A percentile compares a stretch with the other conserved stretches of the same genome.
phyloP scores from a whole-genome alignment of 2,329 filamentous ascomycete species.

The Raffaelea ambrosiae region DNA sequence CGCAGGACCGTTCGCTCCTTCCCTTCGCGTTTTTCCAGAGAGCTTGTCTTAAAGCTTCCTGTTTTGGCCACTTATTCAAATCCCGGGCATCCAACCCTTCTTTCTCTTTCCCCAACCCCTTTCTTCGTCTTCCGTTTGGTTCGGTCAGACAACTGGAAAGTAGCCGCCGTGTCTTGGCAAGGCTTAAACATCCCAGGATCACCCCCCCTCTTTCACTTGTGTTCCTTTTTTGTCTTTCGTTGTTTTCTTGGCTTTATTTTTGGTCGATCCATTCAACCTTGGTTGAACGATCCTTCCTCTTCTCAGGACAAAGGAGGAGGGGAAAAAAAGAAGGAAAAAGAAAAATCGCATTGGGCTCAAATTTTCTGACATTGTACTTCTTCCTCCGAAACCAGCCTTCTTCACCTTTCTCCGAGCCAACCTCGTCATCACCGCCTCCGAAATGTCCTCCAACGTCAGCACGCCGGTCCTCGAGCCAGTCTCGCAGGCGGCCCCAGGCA shows the following conservation, averaged over 20 bases:
- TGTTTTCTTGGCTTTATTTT: background rate
- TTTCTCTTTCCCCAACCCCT: background rate
- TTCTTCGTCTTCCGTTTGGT: background rate
- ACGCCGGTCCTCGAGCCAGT: conserved; percentile 55
- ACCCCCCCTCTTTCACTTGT: background rate
- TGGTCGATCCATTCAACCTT: background rate
- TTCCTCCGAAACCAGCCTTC: conserved; percentile 50
- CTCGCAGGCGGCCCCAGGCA: conserved; percentile 13
- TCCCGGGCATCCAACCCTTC: background rate
- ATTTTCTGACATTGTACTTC: background rate
- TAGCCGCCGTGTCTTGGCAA: background rate
- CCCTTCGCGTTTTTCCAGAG: too few species aligned
- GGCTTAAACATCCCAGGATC: too few species aligned
- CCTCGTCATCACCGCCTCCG: conserved; percentile 56
- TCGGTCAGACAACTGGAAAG: background rate
- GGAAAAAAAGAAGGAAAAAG: too few species aligned
- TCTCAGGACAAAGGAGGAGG: too few species aligned
- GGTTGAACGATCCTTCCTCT: too few species aligned
- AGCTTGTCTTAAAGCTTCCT: too few species aligned
- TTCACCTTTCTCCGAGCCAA: conserved; percentile 76
- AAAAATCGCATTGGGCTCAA: too few species aligned
- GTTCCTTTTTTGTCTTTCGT: background rate
- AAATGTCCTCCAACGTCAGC: conserved; percentile 54
- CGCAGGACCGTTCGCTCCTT: too few species aligned
- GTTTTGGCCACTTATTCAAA: too few species aligned